Evolutionary conservation across 169 alveolate genomes (phyloP), one percentile per base, ranked within the genome.

Genomic region (Eimeria nieschulzi): DNA sequence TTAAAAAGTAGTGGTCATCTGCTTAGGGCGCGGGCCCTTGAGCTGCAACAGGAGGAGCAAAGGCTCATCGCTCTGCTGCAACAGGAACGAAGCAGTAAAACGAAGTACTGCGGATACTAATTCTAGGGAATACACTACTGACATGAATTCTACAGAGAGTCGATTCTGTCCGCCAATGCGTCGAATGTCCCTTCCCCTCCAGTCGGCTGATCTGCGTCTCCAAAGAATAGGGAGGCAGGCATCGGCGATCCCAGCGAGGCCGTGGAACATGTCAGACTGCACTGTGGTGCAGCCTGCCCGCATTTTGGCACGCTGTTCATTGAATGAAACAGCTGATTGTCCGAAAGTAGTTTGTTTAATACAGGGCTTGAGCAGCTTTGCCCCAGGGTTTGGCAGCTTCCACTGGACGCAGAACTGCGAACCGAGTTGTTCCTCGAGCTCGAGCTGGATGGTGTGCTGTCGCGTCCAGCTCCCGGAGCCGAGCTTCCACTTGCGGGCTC

Each of bases 31-130:
- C 55, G 75, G 78, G 92, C 87, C 25, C 87, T 87, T 21, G 82
- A 87, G 82, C 82, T 87, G 70, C 92, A 87, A 68, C 92, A 59
- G 23, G 92, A 87, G 54, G 92, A 87, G 92, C 92, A 87, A 61
- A 76, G 92, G 15, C 53, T 87, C 53, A 79, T 87, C 56, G 53
- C 73, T n/a, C 13, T 56, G 79, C 80, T 75, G 80, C 64, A 66
- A 55, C 54, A 86, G 59, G 61, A 51, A 56, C 46, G 83, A 70
- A 70, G 73, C 83, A 55, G 33, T 0, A 0, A 9, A 15, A 17
- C 64, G 21, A 46, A 53, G 70, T 56, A 68, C 51, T 76, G 70
- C 54, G 66, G 85, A 26, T n/a, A 9, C 51, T 76, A 59, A 72
- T 33, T 51, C 46, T 10, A n/a, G 64, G 15, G 54, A 23, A 53